Percentiles rank a stretch among this genome's conserved stretches.
phyloP scores from a whole-genome alignment of 2,329 filamentous ascomycete species.

The Aureobasidium lini region DNA sequence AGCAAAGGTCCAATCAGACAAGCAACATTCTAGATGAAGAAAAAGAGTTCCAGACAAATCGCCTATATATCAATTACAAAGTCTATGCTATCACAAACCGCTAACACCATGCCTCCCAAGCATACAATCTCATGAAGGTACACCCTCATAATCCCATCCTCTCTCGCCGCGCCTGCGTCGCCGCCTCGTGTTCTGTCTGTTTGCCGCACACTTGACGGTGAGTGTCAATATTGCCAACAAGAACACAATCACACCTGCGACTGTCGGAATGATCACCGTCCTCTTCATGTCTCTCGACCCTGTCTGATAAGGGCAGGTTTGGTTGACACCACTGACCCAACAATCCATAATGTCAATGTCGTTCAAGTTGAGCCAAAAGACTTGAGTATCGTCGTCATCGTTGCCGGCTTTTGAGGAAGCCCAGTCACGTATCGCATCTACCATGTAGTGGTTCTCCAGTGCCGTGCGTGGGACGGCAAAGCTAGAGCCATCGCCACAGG shows the following conservation, averaged over 20 bases:
- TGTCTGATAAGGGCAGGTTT: slow-evolving; percentile 52
- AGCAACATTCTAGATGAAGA: neutral
- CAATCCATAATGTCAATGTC: slow-evolving; percentile 49
- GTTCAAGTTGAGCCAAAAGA: slow-evolving; percentile 56
- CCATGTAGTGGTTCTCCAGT: slow-evolving; percentile 56
- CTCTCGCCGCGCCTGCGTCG: slow-evolving; percentile 41
- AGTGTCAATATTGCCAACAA: slow-evolving; percentile 53
- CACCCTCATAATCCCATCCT: slow-evolving; percentile 62
- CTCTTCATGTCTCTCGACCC: slow-evolving; percentile 30
- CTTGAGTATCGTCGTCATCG: slow-evolving; percentile 25
- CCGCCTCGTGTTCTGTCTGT: slow-evolving; percentile 46
- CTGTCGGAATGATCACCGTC: slow-evolving; percentile 52
- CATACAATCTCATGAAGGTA: slow-evolving; percentile 37
- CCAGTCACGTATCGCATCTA: slow-evolving; percentile 19
- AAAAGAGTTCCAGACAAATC: neutral
- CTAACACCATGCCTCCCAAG: neutral
- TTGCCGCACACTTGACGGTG: slow-evolving; percentile 58
- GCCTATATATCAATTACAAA: neutral
- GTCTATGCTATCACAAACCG: too few species aligned
- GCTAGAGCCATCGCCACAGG: slow-evolving; percentile 42
- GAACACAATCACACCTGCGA: slow-evolving; percentile 56
- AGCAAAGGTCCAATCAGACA: neutral
- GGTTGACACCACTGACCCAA: slow-evolving; percentile 52
- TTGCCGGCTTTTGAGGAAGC: slow-evolving; percentile 11
- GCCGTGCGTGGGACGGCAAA: slow-evolving; percentile 55